Conservation (phyloP, 139 green algal species). For the Volvox africanus region DNA sequence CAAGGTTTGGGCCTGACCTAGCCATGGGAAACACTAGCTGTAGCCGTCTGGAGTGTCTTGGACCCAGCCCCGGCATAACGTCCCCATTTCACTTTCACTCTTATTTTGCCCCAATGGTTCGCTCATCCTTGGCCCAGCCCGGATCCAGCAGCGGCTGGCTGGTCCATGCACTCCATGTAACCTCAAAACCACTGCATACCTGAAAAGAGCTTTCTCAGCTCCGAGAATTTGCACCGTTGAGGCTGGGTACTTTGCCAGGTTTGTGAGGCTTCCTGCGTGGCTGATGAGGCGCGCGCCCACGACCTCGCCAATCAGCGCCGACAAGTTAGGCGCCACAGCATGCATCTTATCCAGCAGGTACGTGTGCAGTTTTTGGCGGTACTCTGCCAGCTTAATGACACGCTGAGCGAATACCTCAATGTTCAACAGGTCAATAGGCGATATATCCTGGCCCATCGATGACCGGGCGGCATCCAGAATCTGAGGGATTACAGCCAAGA, state of each 20-base stretch:
- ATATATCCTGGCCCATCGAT: conserved; percentile 97
- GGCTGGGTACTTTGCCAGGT: conserved; percentile 98
- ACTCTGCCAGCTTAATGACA: conserved; percentile 91
- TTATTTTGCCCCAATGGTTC: neutral
- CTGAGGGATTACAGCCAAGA: conserved; percentile 21
- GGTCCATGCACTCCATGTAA: no score
- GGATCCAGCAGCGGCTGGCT: neutral
- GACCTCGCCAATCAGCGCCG: conserved; percentile 95
- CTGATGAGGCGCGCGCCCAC: conserved; percentile 97
- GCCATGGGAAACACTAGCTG: no score
- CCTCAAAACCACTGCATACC: conserved; percentile 49
- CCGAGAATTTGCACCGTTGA: conserved; percentile 99
- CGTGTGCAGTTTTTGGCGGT: conserved; percentile 74
- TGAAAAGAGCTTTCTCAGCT: conserved; percentile 99
- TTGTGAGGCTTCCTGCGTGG: conserved; percentile 93
- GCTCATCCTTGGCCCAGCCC: neutral
- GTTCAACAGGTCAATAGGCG: conserved; percentile 98
- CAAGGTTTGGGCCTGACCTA: no score
- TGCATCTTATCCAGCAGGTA: conserved; percentile 94
- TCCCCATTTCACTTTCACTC: no score
- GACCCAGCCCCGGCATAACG: no score
- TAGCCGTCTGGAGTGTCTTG: no score
- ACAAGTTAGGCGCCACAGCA: conserved; percentile 95
- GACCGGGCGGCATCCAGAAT: conserved; percentile 82
- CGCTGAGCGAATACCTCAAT: conserved; percentile 95